phyloP scores from a whole-genome alignment of 129 eudicot species.

The Lonicera japonica region DNA sequence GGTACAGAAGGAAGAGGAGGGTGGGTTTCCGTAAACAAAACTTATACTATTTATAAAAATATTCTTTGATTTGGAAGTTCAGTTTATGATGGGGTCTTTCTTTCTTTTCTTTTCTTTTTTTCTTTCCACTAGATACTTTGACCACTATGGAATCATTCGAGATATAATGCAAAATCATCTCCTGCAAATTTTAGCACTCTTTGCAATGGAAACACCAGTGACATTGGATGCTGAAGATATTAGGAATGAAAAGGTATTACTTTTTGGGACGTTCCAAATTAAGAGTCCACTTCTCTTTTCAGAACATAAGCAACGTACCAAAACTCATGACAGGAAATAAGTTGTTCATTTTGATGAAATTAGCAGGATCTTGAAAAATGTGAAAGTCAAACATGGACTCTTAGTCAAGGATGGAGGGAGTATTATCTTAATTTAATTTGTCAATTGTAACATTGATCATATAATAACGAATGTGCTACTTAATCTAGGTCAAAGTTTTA shows the following conservation, averaged over 20 bases:
- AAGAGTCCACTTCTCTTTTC: no score
- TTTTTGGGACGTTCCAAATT: no score
- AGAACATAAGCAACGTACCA: no score
- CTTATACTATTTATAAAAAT: not conserved
- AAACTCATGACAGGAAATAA: no score
- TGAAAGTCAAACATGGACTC: no score
- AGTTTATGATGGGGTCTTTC: not conserved
- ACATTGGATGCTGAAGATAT: constrained; percentile 90
- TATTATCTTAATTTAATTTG: no score
- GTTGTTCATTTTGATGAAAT: no score
- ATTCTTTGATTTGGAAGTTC: not conserved
- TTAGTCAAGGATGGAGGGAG: no score
- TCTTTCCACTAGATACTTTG: constrained; percentile 57
- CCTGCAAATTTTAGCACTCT: constrained; percentile 80
- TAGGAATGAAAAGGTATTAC: constrained; percentile 79
- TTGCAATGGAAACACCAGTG: constrained; percentile 98
- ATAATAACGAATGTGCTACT: constrained; percentile 1
- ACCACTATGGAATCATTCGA: constrained; percentile 85
- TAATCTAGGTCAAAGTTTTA: constrained; percentile 78
- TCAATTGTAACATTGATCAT: not conserved
- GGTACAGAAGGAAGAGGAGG: constrained; percentile 98
- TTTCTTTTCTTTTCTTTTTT: not conserved
- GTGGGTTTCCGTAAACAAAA: constrained; percentile 33
- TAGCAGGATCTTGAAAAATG: not conserved
- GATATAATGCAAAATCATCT: constrained; percentile 97